Evolutionary conservation across 1,284 basidiomycete species (phyloP), one percentile per base, ranked within the genome.

Genomic region (Malassezia brasiliensis): DNA sequence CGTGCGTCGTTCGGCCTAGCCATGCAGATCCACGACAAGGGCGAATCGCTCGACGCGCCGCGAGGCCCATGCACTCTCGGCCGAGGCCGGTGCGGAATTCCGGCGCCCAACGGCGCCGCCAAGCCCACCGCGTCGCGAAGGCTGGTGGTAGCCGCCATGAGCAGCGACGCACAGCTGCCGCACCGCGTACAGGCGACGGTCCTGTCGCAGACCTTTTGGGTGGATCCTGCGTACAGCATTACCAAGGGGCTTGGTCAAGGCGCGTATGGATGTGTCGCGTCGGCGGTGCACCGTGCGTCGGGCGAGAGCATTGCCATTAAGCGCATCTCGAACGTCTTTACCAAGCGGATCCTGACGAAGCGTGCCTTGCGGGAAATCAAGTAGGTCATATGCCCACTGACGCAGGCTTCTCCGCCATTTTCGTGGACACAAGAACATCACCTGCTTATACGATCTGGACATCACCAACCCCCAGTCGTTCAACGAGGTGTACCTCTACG

Each of bases 401-500:
- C 37, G 14, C 38, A 65, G 63, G 37, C 58, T 74, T 10, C 49
- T 74, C 20, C 61, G 69, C 15, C 72, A 74, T 41, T 73, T 74
- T 46, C 62, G 72, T 4, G 68, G 70, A n/a, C 72, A 74, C 61
- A 72, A 72, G 58, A 74, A 74, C 63, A 74, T 74, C 54, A 74
- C 72, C 22, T 74, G 70, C 45, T 63, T 74, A 37, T 74, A 73
- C 48, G 72, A 74, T 50, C 67, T 74, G 61, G 72, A 74, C 58
- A 69, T 74, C 35, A 70, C 72, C 47, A 67, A 74, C 54, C 72
- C 71, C 5, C 42, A 56, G n/a, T 56, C 57, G 12, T 74, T 74
- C 59, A 74, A 74, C 60, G 72, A 74, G 52, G 68, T 74, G 28
- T 74, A 74, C 41, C 63, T 74, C n/a, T 74, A 74, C 55, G 72